A percentile compares a stretch with the other conserved stretches of the same genome.
These are phyloP conservation scores for Botrytis aclada DNA, from an alignment of 2,329 filamentous ascomycete species.

Conservation along the genomic window DNA sequence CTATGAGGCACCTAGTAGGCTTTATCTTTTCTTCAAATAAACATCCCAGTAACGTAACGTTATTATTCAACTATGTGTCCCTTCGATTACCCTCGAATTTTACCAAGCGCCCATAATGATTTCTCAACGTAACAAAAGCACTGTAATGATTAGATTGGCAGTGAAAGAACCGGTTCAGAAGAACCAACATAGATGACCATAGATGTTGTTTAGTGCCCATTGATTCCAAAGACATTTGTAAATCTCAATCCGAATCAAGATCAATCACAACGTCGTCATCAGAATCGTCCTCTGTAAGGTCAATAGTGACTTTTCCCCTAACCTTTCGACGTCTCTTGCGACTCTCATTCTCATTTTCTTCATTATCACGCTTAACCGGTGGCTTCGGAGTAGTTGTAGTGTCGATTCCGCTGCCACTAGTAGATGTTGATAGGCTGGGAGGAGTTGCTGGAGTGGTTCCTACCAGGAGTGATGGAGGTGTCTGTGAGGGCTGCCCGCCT, in stretches of 20 bases:
- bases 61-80: neutral
- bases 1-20: neutral
- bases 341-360: neutral
- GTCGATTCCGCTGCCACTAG: neutral
- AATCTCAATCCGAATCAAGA: neutral
- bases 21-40: neutral
- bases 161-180: too few species aligned
- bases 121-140: neutral
- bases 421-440: neutral
- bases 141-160: neutral
- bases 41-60: neutral
- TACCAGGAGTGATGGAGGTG: neutral
- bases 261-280: constrained; percentile 4
- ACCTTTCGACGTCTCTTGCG: neutral
- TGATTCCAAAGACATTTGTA: neutral
- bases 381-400: neutral
- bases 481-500: neutral
- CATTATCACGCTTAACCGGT: neutral
- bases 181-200: neutral
- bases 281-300: neutral
- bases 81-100: neutral
- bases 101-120: neutral
- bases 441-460: neutral
- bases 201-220: neutral
- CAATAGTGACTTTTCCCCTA: neutral